Evolutionary conservation across 176 grass and related monocot species (phyloP).

Genomic region (Juncus inflexus): DNA sequence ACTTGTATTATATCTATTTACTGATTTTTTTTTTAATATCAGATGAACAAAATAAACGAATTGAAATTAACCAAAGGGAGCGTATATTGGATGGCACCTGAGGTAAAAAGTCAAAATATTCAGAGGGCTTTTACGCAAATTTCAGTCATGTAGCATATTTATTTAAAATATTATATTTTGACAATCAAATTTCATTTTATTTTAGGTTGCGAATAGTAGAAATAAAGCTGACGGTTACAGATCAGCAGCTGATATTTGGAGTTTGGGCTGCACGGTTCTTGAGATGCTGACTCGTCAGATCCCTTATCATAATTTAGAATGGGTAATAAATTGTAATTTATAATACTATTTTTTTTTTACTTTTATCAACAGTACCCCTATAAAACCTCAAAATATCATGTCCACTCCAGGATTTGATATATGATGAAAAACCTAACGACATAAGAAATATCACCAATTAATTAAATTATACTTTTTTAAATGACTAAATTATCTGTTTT

Average conservation of each 20-base stretch:
- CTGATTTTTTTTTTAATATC: slow-evolving; percentile 9
- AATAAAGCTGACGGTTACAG: slow-evolving; percentile 71
- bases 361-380: no score
- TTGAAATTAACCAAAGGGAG: slow-evolving; percentile 97
- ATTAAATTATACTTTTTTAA: no score
- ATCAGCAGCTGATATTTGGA: slow-evolving; percentile 82
- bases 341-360: no score
- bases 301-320: slow-evolving; percentile 77
- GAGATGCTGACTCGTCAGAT: slow-evolving; percentile 86
- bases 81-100: slow-evolving; percentile 99
- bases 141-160: background rate
- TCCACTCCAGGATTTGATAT: no score
- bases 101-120: slow-evolving; percentile 30
- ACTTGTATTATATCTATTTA: slow-evolving; percentile 19
- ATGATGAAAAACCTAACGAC: no score
- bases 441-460: no score
- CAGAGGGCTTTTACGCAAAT: background rate
- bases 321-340: slow-evolving; percentile 36
- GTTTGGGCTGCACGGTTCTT: slow-evolving; percentile 79
- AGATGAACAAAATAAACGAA: slow-evolving; percentile 89
- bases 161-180: background rate
- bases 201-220: slow-evolving; percentile 72
- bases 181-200: slow-evolving; percentile 24
- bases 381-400: no score
- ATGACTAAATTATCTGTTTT: no score